Percentiles rank a stretch among this genome's conserved stretches.
These are phyloP conservation scores for Elongisporangium prolatum DNA, from an alignment of 352 stramenopile genomes.

Conservation along the genomic window DNA sequence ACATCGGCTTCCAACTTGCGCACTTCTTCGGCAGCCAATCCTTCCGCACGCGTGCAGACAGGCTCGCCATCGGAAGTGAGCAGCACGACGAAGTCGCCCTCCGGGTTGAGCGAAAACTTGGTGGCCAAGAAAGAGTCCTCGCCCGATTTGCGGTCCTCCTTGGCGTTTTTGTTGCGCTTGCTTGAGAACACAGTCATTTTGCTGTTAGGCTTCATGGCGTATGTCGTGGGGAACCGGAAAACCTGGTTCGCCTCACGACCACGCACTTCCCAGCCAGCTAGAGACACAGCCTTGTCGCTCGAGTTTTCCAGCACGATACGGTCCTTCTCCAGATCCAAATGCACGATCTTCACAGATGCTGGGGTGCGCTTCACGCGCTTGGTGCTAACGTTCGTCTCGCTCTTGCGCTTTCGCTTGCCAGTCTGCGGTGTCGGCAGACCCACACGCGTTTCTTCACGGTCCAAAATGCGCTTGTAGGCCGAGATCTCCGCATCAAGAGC, in stretches of 20 bases:
- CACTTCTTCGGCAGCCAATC: conserved; percentile 52
- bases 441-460: conserved; percentile 71
- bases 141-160: conserved; percentile 62
- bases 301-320: conserved; percentile 74
- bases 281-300: conserved; percentile 45
- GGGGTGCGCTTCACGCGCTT: conserved; percentile 49
- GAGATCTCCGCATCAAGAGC: conserved; percentile 71
- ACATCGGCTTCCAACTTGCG: conserved; percentile 53
- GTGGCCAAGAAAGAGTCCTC: conserved; percentile 77
- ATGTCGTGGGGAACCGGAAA: conserved; percentile 64
- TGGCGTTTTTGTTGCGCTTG: conserved; percentile 75
- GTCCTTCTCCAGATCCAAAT: conserved; percentile 71
- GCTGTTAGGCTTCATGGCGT: conserved; percentile 61
- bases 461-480: conserved; percentile 77
- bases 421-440: conserved; percentile 52
- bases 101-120: conserved; percentile 72
- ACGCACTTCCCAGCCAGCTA: conserved; percentile 66
- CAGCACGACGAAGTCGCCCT: conserved; percentile 65
- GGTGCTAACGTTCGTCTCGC: conserved; percentile 19
- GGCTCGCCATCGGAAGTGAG: conserved; percentile 57
- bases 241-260: conserved; percentile 51
- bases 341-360: conserved; percentile 46
- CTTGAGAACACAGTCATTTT: conserved; percentile 76
- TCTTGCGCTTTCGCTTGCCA: conserved; percentile 61
- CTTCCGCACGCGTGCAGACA: conserved; percentile 61